Evolutionary conservation across 2,329 filamentous ascomycete species (phyloP).

Genomic region (Microcera coccophila): DNA sequence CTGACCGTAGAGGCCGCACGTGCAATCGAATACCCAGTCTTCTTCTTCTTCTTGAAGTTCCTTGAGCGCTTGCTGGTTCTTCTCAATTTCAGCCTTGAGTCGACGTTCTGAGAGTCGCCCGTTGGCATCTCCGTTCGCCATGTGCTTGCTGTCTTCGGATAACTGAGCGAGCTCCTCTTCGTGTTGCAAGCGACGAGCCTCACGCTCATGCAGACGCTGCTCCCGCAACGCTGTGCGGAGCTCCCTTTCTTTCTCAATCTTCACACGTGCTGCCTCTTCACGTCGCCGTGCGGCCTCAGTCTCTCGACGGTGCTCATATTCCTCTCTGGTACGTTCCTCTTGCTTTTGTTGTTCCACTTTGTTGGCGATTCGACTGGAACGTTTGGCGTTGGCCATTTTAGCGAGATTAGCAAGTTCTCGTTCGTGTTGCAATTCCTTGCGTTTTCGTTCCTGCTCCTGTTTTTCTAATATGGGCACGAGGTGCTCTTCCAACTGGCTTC

Average conservation of each 20-base stretch:
- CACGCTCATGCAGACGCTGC: slow-evolving; percentile 79
- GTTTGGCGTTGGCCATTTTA: slow-evolving; percentile 88
- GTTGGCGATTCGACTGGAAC: slow-evolving; percentile 82
- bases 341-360: slow-evolving; percentile 75
- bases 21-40: slow-evolving; percentile 92
- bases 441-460: slow-evolving; percentile 69
- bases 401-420: slow-evolving; percentile 77
- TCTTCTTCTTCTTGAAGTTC: slow-evolving; percentile 71
- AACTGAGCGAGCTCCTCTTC: slow-evolving; percentile 79
- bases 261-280: slow-evolving; percentile 57
- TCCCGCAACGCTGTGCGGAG: slow-evolving; percentile 79
- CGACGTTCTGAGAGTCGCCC: slow-evolving; percentile 72
- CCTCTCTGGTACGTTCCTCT: slow-evolving; percentile 67
- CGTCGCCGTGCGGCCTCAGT: slow-evolving; percentile 65
- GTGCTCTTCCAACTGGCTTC: slow-evolving; percentile 68
- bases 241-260: slow-evolving; percentile 69
- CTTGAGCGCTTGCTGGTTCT: slow-evolving; percentile 70
- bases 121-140: slow-evolving; percentile 43
- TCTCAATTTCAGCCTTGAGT: slow-evolving; percentile 77
- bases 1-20: slow-evolving; percentile 84
- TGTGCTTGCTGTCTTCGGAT: slow-evolving; percentile 67
- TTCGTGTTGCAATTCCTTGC: slow-evolving; percentile 63
- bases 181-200: slow-evolving; percentile 75
- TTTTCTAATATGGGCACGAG: slow-evolving; percentile 82
- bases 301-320: slow-evolving; percentile 45